Conservation (phyloP, 1,284 basidiomycete species). For the Agaricales sp. region DNA sequence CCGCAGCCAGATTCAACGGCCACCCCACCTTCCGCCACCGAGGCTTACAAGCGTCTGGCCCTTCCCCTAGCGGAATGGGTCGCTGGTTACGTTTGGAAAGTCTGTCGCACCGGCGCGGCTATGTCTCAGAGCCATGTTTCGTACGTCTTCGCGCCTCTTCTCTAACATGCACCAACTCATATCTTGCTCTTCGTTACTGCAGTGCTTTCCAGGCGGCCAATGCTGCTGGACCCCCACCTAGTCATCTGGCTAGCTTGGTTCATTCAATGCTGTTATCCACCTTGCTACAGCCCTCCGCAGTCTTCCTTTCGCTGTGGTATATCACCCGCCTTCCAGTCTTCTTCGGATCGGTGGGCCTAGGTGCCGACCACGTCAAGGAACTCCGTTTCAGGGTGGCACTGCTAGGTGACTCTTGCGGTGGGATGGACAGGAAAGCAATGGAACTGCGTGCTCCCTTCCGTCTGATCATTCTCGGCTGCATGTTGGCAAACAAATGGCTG, state of each 20-base stretch:
- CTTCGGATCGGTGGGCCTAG: slow-evolving; percentile 34
- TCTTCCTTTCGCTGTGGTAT: slow-evolving; percentile 77
- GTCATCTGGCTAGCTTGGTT: slow-evolving; percentile 48
- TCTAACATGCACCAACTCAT: slow-evolving; percentile 19
- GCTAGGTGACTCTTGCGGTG: slow-evolving; percentile 33
- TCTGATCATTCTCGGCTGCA: slow-evolving; percentile 72
- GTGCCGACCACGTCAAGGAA: slow-evolving; percentile 43
- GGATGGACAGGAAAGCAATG: slow-evolving; percentile 38
- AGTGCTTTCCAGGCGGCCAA: slow-evolving; percentile 2
- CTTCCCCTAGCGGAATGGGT: slow-evolving; percentile 73
- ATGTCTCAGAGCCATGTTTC: slow-evolving; percentile 34
- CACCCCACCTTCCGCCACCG: slow-evolving; percentile 40
- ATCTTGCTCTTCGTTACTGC: slow-evolving; percentile 11
- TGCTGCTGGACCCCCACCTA: slow-evolving; percentile 31
- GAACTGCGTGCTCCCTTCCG: slow-evolving; percentile 58
- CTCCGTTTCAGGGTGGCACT: slow-evolving; percentile 52
- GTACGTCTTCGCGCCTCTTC: slow-evolving; percentile 28
- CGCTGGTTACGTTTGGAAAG: slow-evolving; percentile 68
- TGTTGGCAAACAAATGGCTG: slow-evolving; percentile 87
- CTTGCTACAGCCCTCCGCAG: slow-evolving; percentile 69
- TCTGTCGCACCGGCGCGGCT: slow-evolving; percentile 55
- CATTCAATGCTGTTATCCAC: slow-evolving; percentile 71
- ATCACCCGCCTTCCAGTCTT: slow-evolving; percentile 72
- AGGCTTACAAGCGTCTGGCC: slow-evolving; percentile 56
- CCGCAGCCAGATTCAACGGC: slow-evolving; percentile 27